These are phyloP conservation scores for Aspergillus aculeatinus DNA, from an alignment of 2,329 filamentous ascomycete species.

Conservation along the genomic window DNA sequence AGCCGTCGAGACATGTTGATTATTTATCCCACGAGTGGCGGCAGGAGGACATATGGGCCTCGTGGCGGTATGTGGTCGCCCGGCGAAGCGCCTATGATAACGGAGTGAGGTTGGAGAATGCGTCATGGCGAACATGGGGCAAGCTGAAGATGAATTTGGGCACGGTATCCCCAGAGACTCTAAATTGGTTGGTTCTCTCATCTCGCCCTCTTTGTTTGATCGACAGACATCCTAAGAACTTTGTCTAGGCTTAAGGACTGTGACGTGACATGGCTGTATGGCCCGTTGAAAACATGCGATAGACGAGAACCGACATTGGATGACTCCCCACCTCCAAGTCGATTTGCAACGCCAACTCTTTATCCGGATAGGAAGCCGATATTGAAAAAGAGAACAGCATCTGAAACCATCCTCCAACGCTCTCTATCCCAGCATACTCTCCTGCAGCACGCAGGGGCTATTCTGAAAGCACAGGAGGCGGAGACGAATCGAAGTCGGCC, in stretches of 20 bases:
- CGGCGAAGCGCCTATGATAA: constrained; percentile 78
- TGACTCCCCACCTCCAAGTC: constrained; percentile 52
- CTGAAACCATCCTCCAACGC: constrained; percentile 87
- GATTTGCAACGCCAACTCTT: constrained; percentile 62
- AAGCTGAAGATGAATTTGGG: constrained; percentile 84
- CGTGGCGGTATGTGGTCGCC: constrained; percentile 89
- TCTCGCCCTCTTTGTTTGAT: background rate
- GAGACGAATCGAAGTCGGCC: constrained; percentile 54
- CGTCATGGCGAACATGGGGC: constrained; percentile 95
- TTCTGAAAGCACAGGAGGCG: constrained; percentile 77
- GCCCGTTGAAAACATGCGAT: constrained; percentile 75
- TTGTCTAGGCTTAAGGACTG: constrained; percentile 84
- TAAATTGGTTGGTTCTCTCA: constrained; percentile 74
- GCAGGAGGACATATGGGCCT: constrained; percentile 96
- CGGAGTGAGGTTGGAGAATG: constrained; percentile 82
- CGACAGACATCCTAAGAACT: constrained; percentile 9
- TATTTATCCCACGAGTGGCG: constrained; percentile 91
- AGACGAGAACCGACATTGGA: constrained; percentile 53
- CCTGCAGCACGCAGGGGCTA: constrained; percentile 82
- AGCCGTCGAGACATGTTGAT: constrained; percentile 87
- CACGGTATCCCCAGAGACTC: constrained; percentile 83
- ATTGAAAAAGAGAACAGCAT: constrained; percentile 94
- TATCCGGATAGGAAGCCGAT: constrained; percentile 83
- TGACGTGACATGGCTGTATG: constrained; percentile 97
- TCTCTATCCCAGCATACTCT: constrained; percentile 86